Percentiles rank a stretch among this genome's conserved stretches.
Evolutionary conservation across 2,329 filamentous ascomycete genomes (phyloP).

Genomic region (Leptosphaerulina australis): DNA sequence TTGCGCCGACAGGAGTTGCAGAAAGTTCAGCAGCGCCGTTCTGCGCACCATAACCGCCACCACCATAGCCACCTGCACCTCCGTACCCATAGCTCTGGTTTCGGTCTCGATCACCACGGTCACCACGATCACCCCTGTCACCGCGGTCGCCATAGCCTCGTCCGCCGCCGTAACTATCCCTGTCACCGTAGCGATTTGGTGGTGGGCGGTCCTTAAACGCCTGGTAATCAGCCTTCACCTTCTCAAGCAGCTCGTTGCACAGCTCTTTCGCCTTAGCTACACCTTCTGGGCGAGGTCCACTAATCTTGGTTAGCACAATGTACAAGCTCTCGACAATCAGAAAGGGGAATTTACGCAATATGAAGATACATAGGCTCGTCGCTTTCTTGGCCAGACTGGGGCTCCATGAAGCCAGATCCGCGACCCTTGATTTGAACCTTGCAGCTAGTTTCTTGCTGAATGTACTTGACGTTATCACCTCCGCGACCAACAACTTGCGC

Average conservation of each 20-base stretch:
- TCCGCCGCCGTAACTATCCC: constrained; percentile 47
- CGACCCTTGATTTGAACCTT: constrained; percentile 98
- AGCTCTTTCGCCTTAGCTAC: constrained; percentile 87
- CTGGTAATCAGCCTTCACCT: constrained; percentile 89
- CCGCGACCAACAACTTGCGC: constrained; percentile 95
- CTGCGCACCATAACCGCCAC: constrained; percentile 39
- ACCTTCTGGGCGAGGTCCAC: constrained; percentile 84
- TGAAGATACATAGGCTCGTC: constrained; percentile 97
- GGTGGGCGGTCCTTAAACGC: constrained; percentile 76
- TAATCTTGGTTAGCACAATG: constrained; percentile 47
- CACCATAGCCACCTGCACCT: constrained; percentile 46
- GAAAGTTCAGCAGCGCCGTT: constrained; percentile 34
- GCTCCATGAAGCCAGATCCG: constrained; percentile 92
- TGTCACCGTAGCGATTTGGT: constrained; percentile 53
- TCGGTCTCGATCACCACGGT: constrained; percentile 49
- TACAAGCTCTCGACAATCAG: neutral
- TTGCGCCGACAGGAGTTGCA: constrained; percentile 49
- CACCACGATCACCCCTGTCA: constrained; percentile 47
- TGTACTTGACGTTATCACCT: constrained; percentile 96
- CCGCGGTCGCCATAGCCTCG: constrained; percentile 50
- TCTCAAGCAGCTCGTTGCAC: constrained; percentile 83
- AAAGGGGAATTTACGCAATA: constrained; percentile 71
- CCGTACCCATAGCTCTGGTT: constrained; percentile 51
- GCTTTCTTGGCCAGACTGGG: constrained; percentile 84
- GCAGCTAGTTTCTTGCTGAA: constrained; percentile 92